A percentile compares a stretch with the other conserved stretches of the same genome.
phyloP scores from a whole-genome alignment of 371 early-diverging fungal species.

The Mortierella sp. region DNA sequence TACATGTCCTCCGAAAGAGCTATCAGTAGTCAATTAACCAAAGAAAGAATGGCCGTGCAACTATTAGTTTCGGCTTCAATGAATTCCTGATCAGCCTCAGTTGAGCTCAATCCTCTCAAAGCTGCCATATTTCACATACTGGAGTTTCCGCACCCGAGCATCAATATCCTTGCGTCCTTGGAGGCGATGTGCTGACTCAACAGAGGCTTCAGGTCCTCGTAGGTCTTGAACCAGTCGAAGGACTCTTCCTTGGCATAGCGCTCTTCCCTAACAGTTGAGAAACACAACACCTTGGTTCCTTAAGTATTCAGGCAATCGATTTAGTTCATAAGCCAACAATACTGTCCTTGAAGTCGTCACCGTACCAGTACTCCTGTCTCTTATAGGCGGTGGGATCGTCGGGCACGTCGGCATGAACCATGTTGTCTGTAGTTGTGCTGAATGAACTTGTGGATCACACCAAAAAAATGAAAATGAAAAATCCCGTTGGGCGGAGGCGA shows the following conservation, averaged over 20 bases:
- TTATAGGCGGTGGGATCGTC: slow-evolving; percentile 77
- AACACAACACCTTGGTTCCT: neutral
- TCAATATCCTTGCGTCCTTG: slow-evolving; percentile 72
- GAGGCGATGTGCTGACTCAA: slow-evolving; percentile 69
- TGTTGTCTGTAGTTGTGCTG: slow-evolving; percentile 50
- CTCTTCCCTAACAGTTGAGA: slow-evolving; percentile 37
- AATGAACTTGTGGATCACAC: slow-evolving; percentile 54
- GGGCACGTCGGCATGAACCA: slow-evolving; percentile 67
- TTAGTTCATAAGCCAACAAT: neutral
- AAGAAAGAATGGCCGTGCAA: too few relatives aligned
- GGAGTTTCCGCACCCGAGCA: slow-evolving; percentile 88
- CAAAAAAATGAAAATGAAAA: neutral
- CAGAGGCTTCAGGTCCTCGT: slow-evolving; percentile 76
- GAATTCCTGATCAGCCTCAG: neutral
- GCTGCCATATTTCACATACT: slow-evolving; percentile 56
- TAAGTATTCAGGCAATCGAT: slow-evolving; percentile 12
- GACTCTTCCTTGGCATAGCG: slow-evolving; percentile 67
- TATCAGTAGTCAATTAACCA: slow-evolving; percentile 17
- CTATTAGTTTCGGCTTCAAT: neutral
- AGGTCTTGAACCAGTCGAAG: slow-evolving; percentile 93
- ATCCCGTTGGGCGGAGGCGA: neutral
- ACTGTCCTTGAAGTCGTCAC: slow-evolving; percentile 37
- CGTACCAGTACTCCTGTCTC: slow-evolving; percentile 76
- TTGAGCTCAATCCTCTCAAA: neutral
- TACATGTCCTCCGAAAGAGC: slow-evolving; percentile 88